A percentile compares a stretch with the other conserved stretches of the same genome.
Conservation (phyloP, 345 rosid genomes). For the Turnera subulata region DNA sequence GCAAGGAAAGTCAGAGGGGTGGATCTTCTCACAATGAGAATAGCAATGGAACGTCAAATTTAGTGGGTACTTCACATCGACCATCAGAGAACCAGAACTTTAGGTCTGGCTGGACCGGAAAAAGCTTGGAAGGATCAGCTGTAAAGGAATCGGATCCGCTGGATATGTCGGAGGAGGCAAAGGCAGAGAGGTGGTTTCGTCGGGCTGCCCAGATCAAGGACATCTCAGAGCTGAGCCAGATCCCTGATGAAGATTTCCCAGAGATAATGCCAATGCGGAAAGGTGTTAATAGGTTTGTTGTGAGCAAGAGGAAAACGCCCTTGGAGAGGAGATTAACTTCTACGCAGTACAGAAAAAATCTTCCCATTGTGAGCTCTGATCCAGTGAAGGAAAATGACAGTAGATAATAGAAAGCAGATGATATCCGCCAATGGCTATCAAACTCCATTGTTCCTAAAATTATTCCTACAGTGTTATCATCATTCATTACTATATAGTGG, state of each 20-base stretch:
- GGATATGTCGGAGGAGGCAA: slow-evolving; percentile 99
- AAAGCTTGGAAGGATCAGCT: slow-evolving; percentile 88
- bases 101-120: slow-evolving; percentile 46
- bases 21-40: slow-evolving; percentile 12
- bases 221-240: slow-evolving; percentile 95
- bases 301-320: slow-evolving; percentile 94
- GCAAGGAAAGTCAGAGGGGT: slow-evolving; percentile 10
- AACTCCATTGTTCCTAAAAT: too few relatives aligned
- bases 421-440: not conserved
- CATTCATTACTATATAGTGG: too few relatives aligned
- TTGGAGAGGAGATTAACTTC: slow-evolving; percentile 86
- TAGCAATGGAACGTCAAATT: slow-evolving; percentile 8
- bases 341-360: slow-evolving; percentile 62
- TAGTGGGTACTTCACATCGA: slow-evolving; percentile 14
- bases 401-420: slow-evolving; percentile 13
- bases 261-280: slow-evolving; percentile 99
- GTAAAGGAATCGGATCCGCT: slow-evolving; percentile 77
- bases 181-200: slow-evolving; percentile 94
- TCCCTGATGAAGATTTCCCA: slow-evolving; percentile 96
- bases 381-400: slow-evolving; percentile 37
- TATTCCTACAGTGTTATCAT: too few relatives aligned
- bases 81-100: slow-evolving; percentile 22
- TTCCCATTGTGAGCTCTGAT: slow-evolving; percentile 49
- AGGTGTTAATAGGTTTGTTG: slow-evolving; percentile 94
- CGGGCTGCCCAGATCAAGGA: slow-evolving; percentile 90